These are phyloP conservation scores for Keithomyces neogunnii DNA, from an alignment of 2,329 filamentous ascomycete species.

Conservation along the genomic window DNA sequence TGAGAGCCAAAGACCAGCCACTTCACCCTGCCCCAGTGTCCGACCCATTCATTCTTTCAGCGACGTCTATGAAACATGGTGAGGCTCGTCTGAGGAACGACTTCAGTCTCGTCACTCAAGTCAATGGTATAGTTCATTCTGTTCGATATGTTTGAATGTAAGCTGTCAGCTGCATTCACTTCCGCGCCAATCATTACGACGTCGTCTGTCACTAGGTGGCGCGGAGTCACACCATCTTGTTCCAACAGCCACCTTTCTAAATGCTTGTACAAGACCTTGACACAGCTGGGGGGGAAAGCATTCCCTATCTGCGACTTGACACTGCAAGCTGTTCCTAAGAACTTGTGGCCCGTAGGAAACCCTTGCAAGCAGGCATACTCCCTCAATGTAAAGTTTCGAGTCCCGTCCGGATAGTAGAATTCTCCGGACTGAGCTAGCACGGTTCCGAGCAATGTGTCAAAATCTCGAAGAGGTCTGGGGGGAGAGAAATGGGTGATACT, in stretches of 20 bases:
- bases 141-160: constrained; percentile 3
- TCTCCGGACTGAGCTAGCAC: constrained; percentile 57
- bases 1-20: background rate
- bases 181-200: constrained; percentile 13
- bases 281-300: constrained; percentile 60
- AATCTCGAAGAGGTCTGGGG: constrained; percentile 32
- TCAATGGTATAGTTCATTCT: background rate
- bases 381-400: constrained; percentile 52
- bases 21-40: background rate
- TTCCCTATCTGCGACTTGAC: constrained; percentile 66
- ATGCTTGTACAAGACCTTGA: constrained; percentile 40
- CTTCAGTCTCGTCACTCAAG: background rate
- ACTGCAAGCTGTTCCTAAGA: constrained; percentile 32
- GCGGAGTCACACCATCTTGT: constrained; percentile 28
- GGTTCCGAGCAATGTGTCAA: constrained; percentile 40
- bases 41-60: background rate
- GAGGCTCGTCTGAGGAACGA: background rate
- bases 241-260: constrained; percentile 36
- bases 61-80: background rate
- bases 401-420: constrained; percentile 58
- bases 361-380: constrained; percentile 64
- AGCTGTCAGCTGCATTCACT: constrained; percentile 9
- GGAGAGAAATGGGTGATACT: constrained; percentile 18
- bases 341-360: constrained; percentile 55
- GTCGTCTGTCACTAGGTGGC: constrained; percentile 11